Percentiles rank a stretch among this genome's conserved stretches.
Evolutionary conservation across 140 eudicot genomes (phyloP).

Genomic region (Anethum foeniculum): DNA sequence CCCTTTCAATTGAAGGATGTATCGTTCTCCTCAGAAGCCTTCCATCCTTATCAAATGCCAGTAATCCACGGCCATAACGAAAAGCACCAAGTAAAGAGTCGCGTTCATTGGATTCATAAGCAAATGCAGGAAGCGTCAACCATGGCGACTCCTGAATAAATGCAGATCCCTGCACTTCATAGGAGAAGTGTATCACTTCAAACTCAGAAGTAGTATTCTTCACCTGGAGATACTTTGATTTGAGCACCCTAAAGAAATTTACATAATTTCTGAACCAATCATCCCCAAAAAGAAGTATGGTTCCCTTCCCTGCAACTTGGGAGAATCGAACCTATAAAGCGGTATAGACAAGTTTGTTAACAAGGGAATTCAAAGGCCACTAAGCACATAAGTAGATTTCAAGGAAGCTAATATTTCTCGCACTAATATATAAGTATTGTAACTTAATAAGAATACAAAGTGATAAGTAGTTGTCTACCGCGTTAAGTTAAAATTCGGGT

Average conservation of each 20-base stretch:
- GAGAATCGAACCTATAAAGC: neutral
- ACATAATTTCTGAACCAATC: too few species aligned
- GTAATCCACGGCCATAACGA: neutral
- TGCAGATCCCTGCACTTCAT: neutral
- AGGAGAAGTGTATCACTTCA: conserved; percentile 4
- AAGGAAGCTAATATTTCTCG: neutral
- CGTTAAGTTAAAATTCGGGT: neutral
- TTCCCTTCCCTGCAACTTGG: neutral
- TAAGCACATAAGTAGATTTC: neutral
- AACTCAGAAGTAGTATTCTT: neutral
- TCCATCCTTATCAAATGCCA: conserved; percentile 11
- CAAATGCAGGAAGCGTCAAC: neutral
- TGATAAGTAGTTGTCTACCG: neutral
- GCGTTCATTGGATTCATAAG: neutral
- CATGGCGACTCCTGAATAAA: neutral
- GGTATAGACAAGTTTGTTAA: neutral
- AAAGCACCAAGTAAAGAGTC: neutral
- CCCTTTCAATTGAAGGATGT: neutral
- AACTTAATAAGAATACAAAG: too few species aligned
- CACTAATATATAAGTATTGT: neutral
- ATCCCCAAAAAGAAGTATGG: neutral
- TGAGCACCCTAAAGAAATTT: neutral
- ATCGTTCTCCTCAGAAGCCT: neutral
- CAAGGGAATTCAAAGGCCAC: neutral
- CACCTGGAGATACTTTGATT: neutral